Conservation (phyloP, 805 yeast genomes). For the Metschnikowia lachancei region DNA sequence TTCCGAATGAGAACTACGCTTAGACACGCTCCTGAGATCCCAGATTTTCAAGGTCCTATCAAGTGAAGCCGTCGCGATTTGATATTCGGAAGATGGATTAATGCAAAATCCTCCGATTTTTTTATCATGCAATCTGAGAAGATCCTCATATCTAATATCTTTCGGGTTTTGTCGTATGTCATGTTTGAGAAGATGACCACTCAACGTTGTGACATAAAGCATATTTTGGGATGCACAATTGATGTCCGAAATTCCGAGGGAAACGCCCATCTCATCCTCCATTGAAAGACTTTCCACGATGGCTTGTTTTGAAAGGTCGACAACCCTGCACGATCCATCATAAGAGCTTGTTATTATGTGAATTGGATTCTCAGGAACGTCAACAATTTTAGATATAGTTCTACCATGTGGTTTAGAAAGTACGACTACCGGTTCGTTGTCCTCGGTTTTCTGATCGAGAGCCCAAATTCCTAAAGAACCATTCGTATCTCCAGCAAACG, state of each 20-base stretch:
- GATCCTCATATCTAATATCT: constrained; percentile 19
- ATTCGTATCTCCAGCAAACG: constrained; percentile 84
- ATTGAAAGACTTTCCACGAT: constrained; percentile 49
- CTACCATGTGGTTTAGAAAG: constrained; percentile 74
- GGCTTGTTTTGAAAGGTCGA: constrained; percentile 62
- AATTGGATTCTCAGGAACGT: constrained; percentile 48
- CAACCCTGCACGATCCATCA: constrained; percentile 78
- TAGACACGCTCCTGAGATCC: constrained; percentile 66
- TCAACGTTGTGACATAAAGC: constrained; percentile 70
- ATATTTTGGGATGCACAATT: constrained; percentile 51
- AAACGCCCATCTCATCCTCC: constrained; percentile 50
- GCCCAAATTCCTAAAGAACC: constrained; percentile 92
- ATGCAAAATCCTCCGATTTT: constrained; percentile 88
- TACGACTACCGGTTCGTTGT: constrained; percentile 50
- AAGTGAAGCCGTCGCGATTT: constrained; percentile 83
- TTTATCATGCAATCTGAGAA: constrained; percentile 75
- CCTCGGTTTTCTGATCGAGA: constrained; percentile 46
- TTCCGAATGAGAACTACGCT: constrained; percentile 11
- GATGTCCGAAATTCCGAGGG: constrained; percentile 72
- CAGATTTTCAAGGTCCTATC: constrained; percentile 83
- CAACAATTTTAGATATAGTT: constrained; percentile 61
- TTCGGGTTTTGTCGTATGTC: constrained; percentile 58
- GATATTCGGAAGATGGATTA: constrained; percentile 63
- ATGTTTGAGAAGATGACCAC: constrained; percentile 74
- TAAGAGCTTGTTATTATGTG: constrained; percentile 72